These are phyloP conservation scores for Neckera pumila DNA, from an alignment of 225 moss, liverwort and hornwort species.

Conservation along the genomic window DNA sequence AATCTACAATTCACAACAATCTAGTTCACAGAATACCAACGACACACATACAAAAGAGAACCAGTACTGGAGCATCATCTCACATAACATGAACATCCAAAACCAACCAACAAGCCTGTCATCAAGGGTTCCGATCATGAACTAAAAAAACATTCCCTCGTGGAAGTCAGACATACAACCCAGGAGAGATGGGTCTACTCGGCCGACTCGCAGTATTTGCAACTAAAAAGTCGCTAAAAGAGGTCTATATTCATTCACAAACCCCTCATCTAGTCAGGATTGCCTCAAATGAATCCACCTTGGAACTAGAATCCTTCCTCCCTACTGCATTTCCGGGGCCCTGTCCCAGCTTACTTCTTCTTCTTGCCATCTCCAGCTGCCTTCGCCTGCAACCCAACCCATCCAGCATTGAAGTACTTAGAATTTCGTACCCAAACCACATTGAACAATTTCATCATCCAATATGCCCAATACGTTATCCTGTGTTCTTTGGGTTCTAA, in stretches of 20 bases:
- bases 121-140: neutral
- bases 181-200: neutral
- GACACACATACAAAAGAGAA: neutral
- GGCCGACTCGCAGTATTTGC: neutral
- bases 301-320: neutral
- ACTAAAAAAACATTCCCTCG: neutral
- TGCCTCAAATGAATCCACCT: neutral
- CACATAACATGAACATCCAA: neutral
- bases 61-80: neutral
- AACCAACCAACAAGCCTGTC: neutral
- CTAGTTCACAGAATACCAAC: neutral
- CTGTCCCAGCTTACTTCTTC: conserved; percentile 14
- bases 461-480: neutral
- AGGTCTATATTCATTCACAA: neutral
- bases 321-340: neutral
- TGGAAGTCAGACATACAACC: neutral
- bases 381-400: conserved; percentile 11
- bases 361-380: conserved; percentile 33
- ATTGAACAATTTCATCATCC: neutral
- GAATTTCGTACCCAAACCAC: no score
- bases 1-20: neutral
- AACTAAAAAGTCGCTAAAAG: neutral
- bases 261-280: neutral
- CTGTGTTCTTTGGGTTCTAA: neutral
- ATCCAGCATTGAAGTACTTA: neutral